Evolutionary conservation across 2,329 filamentous ascomycete species (phyloP).

Genomic region (Capronia epimyces): DNA sequence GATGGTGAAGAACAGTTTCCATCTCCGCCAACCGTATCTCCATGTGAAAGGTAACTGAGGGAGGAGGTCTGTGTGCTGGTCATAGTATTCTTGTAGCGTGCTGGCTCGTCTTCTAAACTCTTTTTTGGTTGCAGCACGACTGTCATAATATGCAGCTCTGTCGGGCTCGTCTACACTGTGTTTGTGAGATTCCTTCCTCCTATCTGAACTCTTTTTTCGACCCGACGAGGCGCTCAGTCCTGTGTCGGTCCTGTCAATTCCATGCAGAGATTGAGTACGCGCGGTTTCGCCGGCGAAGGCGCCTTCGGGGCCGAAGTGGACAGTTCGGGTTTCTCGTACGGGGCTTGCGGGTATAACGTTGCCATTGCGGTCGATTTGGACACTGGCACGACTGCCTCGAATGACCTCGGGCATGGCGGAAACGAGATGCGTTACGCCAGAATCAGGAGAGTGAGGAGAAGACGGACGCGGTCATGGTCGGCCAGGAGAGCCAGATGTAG

Average conservation of each 20-base stretch:
- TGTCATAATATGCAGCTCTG: conserved; percentile 29
- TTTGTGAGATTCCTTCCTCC: conserved; percentile 13
- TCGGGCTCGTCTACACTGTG: conserved; percentile 16
- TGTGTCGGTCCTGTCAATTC: conserved; percentile 10
- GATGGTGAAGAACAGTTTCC: conserved; percentile 27
- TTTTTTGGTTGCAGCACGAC: conserved; percentile 29
- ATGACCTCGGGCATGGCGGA: conserved; percentile 28
- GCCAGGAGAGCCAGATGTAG: background rate
- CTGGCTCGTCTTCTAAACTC: conserved; percentile 29
- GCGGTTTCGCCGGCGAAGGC: conserved; percentile 8
- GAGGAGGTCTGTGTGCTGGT: conserved; percentile 25
- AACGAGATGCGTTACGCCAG: background rate
- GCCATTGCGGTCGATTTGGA: conserved; percentile 16
- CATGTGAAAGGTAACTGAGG: conserved; percentile 30
- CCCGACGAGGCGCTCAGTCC: conserved; percentile 17
- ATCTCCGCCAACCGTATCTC: conserved; percentile 26
- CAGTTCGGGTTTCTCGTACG: conserved; percentile 14
- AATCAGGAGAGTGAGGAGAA: background rate
- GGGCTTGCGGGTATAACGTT: conserved; percentile 8
- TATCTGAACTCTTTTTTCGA: conserved; percentile 17
- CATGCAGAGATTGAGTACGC: conserved; percentile 4
- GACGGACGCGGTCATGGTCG: background rate
- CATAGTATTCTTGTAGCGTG: conserved; percentile 29
- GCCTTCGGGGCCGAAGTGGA: conserved; percentile 19
- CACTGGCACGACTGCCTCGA: conserved; percentile 25